These are phyloP conservation scores for Agaricales sp. DNA, from an alignment of 1,284 basidiomycete species.

Conservation along the genomic window DNA sequence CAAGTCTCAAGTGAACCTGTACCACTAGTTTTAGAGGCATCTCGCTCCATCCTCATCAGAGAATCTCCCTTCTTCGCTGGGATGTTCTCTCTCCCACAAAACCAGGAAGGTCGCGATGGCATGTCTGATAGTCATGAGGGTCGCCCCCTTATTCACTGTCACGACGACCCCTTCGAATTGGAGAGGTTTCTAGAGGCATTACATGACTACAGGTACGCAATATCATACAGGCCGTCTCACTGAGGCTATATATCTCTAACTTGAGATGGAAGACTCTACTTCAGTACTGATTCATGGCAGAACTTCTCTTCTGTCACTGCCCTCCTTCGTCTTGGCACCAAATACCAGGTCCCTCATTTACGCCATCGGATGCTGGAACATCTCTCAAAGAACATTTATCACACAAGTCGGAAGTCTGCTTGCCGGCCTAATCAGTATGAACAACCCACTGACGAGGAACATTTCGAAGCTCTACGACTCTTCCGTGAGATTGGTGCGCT, in stretches of 20 bases:
- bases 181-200: neutral
- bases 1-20: neutral
- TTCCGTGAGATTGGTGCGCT: neutral
- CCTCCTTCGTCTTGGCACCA: slow-evolving; percentile 8
- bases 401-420: no score
- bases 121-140: neutral
- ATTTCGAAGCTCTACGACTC: neutral
- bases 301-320: neutral
- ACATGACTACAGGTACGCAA: neutral
- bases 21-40: neutral
- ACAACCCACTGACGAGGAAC: no score
- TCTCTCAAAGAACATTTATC: no score
- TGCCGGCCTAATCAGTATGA: no score
- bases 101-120: neutral
- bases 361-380: neutral
- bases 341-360: neutral
- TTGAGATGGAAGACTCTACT: neutral
- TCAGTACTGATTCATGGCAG: slow-evolving; percentile 1
- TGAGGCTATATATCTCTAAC: no score
- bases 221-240: neutral
- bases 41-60: neutral
- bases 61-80: neutral
- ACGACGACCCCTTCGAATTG: neutral
- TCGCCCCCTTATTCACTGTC: no score
- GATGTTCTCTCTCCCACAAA: neutral